A percentile compares a stretch with the other conserved stretches of the same genome.
These are phyloP conservation scores for Plantago coronopus DNA, from an alignment of 305 asterid species.

Conservation along the genomic window DNA sequence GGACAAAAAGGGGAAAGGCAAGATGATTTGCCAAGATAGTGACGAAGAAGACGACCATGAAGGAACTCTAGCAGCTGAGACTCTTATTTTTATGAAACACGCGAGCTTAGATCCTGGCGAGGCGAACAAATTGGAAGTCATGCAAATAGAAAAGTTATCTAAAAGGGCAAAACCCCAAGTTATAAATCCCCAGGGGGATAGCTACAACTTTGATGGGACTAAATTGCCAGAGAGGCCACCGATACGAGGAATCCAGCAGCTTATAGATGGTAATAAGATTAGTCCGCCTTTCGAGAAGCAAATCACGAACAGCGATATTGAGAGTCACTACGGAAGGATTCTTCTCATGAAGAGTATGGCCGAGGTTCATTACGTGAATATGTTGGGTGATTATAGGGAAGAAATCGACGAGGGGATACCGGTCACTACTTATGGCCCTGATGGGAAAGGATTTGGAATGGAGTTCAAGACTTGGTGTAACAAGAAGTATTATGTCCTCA, in stretches of 20 bases:
- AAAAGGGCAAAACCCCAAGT: not conserved
- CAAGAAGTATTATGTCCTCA: not conserved
- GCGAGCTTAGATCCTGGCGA: not conserved
- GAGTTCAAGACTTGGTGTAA: constrained; percentile 8
- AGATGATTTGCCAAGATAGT: not conserved
- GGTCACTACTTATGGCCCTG: constrained; percentile 16
- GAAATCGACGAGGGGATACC: not conserved
- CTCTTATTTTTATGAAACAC: not conserved
- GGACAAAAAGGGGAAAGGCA: not conserved
- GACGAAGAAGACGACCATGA: not conserved
- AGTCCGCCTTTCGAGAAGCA: constrained; percentile 25
- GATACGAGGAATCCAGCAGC: not conserved
- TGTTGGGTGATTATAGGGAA: not conserved
- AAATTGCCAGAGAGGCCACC: not conserved
- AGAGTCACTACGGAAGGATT: not conserved
- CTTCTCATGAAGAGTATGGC: not conserved
- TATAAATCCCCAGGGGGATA: not conserved
- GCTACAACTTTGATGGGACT: constrained; percentile 5
- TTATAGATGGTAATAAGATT: not conserved
- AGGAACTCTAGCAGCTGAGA: not conserved
- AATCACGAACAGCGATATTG: constrained; percentile 9
- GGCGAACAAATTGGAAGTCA: not conserved
- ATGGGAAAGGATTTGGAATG: constrained; percentile 19
- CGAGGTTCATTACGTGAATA: not conserved
- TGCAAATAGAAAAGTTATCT: not conserved